Percentiles rank a stretch among this genome's conserved stretches.
Conservation (phyloP, 2,329 filamentous ascomycete species). For the Trichoderma breve region DNA sequence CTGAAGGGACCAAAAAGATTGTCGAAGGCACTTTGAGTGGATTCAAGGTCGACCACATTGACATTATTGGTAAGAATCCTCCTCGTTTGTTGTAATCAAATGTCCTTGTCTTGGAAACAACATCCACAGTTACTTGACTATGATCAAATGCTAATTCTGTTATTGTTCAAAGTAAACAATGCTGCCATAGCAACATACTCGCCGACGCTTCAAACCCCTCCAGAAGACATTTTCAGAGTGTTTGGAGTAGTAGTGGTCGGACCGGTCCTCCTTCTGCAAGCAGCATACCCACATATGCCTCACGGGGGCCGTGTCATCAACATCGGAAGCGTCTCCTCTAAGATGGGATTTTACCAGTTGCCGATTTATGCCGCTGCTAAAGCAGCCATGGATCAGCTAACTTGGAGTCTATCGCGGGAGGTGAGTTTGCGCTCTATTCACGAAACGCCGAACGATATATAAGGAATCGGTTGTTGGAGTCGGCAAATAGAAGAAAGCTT, state of each 20-base stretch:
- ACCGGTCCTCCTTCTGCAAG: not conserved
- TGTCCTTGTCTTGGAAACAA: not conserved
- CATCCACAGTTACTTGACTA: not conserved
- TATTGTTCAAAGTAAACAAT: not conserved
- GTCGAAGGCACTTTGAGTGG: not conserved
- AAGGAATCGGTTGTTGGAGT: not conserved
- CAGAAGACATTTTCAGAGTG: not conserved
- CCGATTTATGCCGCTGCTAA: not conserved
- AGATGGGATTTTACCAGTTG: not conserved
- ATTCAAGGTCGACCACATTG: not conserved
- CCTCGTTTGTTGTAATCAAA: not conserved
- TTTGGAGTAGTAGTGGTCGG: not conserved
- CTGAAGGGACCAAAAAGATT: not conserved
- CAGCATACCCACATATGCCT: not conserved
- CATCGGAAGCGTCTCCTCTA: not conserved
- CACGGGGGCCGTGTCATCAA: not conserved
- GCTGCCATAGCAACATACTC: not conserved
- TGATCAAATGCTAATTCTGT: not conserved
- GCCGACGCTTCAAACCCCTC: not conserved
- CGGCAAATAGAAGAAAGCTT: not conserved
- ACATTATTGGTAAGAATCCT: not conserved
- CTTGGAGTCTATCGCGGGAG: not conserved
- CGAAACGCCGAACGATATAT: not conserved
- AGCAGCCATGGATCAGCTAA: not conserved
- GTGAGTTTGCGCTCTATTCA: not conserved